Percentiles rank a stretch among this genome's conserved stretches.
Conservation (phyloP, 768 basidiomycete species). For the Mrakia gelida region DNA sequence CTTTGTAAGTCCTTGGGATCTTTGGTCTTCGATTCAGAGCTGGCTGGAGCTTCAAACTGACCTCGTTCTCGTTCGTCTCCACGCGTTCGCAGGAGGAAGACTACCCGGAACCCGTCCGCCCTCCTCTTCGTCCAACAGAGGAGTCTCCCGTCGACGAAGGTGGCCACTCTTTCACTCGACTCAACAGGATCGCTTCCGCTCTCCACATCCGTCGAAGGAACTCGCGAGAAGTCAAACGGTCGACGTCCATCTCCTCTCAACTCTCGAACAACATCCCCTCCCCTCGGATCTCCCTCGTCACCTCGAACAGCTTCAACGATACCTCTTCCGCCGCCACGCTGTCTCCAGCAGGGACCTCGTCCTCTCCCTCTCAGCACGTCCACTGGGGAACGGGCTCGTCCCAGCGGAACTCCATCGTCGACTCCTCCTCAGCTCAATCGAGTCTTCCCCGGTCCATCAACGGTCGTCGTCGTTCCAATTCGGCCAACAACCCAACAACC, state of each 20-base stretch:
- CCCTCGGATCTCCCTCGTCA: not conserved
- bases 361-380: not conserved
- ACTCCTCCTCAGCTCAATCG: not conserved
- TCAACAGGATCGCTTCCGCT: conserved; percentile 21
- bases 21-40: not conserved
- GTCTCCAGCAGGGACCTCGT: too few relatives aligned
- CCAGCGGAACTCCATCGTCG: not conserved
- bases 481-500: not conserved
- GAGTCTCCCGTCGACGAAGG: not conserved
- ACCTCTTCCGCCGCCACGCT: not conserved
- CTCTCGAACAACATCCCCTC: not conserved
- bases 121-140: not conserved
- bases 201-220: conserved; percentile 24
- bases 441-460: not conserved
- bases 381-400: conserved; percentile 20
- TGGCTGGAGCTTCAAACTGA: too few relatives aligned
- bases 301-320: not conserved
- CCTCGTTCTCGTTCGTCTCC: not conserved
- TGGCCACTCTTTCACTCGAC: conserved; percentile 11
- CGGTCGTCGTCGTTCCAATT: conserved; percentile 17
- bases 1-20: not conserved
- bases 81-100: not conserved
- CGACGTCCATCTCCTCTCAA: conserved; percentile 18
- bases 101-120: not conserved
- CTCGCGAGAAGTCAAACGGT: conserved; percentile 12